Evolutionary conservation across 164 flowering plant species (phyloP).

Genomic region (Berberis vulgaris): DNA sequence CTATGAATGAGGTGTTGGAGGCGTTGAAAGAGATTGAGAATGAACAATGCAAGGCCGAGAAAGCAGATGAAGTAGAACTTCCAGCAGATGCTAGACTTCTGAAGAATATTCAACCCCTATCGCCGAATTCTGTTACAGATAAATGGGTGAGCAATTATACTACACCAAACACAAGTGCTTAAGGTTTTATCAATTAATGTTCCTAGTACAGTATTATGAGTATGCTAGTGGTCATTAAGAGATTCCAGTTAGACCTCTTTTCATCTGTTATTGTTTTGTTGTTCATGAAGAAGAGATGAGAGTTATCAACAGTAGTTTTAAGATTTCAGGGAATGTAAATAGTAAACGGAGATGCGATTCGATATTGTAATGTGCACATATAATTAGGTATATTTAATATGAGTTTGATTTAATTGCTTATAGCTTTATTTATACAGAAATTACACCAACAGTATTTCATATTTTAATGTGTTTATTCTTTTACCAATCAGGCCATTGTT

Average conservation of each 20-base stretch:
- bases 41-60: slow-evolving; percentile 7
- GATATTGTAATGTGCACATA: too few relatives aligned
- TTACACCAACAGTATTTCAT: too few relatives aligned
- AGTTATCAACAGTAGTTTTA: not conserved
- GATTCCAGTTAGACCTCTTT: not conserved
- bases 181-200: not conserved
- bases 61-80: slow-evolving; percentile 22
- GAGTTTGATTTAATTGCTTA: too few relatives aligned
- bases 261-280: not conserved
- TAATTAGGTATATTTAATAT: too few relatives aligned
- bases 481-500: too few relatives aligned
- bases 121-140: slow-evolving; percentile 35
- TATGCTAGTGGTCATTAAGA: not conserved
- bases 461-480: too few relatives aligned
- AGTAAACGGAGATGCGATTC: too few relatives aligned
- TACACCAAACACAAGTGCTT: slow-evolving; percentile 25
- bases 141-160: slow-evolving; percentile 23
- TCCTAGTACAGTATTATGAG: not conserved
- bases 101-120: slow-evolving; percentile 21
- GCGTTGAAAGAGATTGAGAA: slow-evolving; percentile 20
- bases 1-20: slow-evolving; percentile 45
- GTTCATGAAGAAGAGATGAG: not conserved
- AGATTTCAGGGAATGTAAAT: too few relatives aligned
- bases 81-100: slow-evolving; percentile 26
- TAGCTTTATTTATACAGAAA: too few relatives aligned